Evolutionary conservation across 441 rosid species (phyloP), one percentile per base, ranked within the genome.

Genomic region (Pelargonium myrrhifolium): DNA sequence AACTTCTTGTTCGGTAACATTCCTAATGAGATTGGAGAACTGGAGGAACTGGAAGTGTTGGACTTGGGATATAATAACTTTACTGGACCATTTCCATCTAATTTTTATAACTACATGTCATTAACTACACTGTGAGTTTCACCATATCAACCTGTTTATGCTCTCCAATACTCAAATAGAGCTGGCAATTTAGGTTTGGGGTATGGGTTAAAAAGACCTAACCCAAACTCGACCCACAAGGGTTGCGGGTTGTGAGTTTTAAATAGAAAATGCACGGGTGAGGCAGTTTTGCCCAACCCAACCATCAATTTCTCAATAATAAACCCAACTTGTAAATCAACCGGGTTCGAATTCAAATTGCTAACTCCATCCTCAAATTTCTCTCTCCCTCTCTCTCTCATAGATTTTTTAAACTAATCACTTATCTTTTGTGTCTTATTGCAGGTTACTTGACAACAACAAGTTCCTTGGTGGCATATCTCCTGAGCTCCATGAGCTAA

Each of bases 1-100:
- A 92, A 91, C 74, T 87, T 94, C 37, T 88, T 94, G 65, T 75
- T 66, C 15, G 96, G 98, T 53, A 70, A 58, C 65, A 75, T 92
- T 71, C 99, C 97, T 68, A 67, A 81, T 72, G 99, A 90, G 78
- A 79, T 92, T 66, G 77, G 84, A 74, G 79, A 84, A 61, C 59
- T 94, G 82, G 82, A 78, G 77, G 88, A 84, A 75, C 80, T 93
- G 80, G 88, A 91, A 79, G 71, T 82, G 73, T 79, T 94, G 87
- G 99, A 94, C 81, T 78, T 94, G 80, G 87, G 90, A 80, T 82
- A 72, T 66, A 94, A 94, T 77, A 87, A 91, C 82, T 87, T 94
- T 43, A 83, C 83, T 20, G 90, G 87, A 47, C 71, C 79, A 11
- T 82, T 88, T 71, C 83, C 89, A 47, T 78, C 80, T 42, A 71